Conservation (phyloP, 345 rosid genomes). For the Salix udensis region DNA sequence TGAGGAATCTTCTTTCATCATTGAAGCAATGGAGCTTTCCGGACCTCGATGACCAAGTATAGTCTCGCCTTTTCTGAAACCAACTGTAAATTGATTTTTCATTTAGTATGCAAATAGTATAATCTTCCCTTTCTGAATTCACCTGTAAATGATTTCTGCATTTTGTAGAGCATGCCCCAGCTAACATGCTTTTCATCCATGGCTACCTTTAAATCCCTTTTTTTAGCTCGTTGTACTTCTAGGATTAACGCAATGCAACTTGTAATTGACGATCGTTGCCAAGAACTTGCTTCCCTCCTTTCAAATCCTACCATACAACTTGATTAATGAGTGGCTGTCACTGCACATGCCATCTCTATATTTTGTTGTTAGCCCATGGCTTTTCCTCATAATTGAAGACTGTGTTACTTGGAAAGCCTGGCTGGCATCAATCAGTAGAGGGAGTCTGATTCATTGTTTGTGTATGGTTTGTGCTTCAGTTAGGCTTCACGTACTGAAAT, state of each 20-base stretch:
- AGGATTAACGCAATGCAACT: not conserved
- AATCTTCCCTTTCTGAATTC: not conserved
- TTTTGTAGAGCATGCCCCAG: not conserved
- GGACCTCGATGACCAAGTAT: constrained; percentile 66
- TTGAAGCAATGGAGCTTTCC: constrained; percentile 94
- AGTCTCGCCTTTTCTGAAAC: not conserved
- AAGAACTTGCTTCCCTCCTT: not conserved
- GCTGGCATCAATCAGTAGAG: not conserved
- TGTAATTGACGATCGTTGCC: not conserved
- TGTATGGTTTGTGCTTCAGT: not conserved
- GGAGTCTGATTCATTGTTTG: not conserved
- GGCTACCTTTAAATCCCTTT: no score
- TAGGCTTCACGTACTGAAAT: not conserved
- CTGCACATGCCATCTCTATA: not conserved
- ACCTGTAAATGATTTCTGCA: constrained; percentile 4
- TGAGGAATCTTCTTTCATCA: constrained; percentile 75
- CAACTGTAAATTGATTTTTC: not conserved
- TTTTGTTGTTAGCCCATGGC: not conserved
- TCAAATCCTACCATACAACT: not conserved
- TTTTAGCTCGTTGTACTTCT: no score
- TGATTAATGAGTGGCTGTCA: not conserved
- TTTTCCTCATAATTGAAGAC: not conserved
- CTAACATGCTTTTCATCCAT: not conserved
- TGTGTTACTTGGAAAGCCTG: not conserved
- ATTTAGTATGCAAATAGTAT: not conserved